A percentile compares a stretch with the other conserved stretches of the same genome.
These are phyloP conservation scores for Thermomyces lanuginosus DNA, from an alignment of 2,329 filamentous ascomycete genomes.

Conservation along the genomic window DNA sequence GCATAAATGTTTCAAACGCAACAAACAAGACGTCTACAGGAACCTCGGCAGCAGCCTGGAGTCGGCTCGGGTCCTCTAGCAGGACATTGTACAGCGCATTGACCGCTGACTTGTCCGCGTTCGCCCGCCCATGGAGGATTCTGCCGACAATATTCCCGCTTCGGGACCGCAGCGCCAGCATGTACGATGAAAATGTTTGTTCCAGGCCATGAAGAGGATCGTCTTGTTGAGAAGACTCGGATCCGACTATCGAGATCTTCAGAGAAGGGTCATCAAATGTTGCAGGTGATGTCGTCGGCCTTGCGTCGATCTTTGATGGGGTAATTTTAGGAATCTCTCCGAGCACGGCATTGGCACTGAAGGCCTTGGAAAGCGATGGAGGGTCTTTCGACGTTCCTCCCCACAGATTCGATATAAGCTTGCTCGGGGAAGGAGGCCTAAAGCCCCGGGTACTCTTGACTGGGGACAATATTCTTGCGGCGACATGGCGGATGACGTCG, in stretches of 20 bases:
- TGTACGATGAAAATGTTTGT: constrained; percentile 69
- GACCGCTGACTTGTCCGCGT: constrained; percentile 60
- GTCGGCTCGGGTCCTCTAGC: constrained; percentile 65
- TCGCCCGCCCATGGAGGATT: constrained; percentile 51
- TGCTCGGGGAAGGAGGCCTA: constrained; percentile 72
- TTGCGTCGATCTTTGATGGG: constrained; percentile 20
- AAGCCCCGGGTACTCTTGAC: constrained; percentile 46
- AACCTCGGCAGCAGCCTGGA: constrained; percentile 58
- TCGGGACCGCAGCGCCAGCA: constrained; percentile 63
- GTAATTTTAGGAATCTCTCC: constrained; percentile 30
- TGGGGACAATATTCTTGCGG: constrained; percentile 45
- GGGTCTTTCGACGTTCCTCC: constrained; percentile 39
- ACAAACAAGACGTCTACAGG: constrained; percentile 74
- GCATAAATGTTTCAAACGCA: constrained; percentile 84
- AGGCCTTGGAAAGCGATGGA: constrained; percentile 18
- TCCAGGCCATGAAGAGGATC: constrained; percentile 60
- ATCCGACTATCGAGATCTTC: constrained; percentile 37
- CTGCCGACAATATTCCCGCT: constrained; percentile 77
- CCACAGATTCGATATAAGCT: constrained; percentile 71
- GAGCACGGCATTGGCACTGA: constrained; percentile 21
- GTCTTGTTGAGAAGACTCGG: constrained; percentile 36
- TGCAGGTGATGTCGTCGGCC: constrained; percentile 28
- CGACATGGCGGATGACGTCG: constrained; percentile 56
- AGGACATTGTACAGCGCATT: constrained; percentile 84
- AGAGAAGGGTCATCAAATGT: constrained; percentile 13